Percentiles rank a stretch among this genome's conserved stretches.
Evolutionary conservation across 306 rosid genomes (phyloP).

Genomic region (Luffa aegyptiaca): DNA sequence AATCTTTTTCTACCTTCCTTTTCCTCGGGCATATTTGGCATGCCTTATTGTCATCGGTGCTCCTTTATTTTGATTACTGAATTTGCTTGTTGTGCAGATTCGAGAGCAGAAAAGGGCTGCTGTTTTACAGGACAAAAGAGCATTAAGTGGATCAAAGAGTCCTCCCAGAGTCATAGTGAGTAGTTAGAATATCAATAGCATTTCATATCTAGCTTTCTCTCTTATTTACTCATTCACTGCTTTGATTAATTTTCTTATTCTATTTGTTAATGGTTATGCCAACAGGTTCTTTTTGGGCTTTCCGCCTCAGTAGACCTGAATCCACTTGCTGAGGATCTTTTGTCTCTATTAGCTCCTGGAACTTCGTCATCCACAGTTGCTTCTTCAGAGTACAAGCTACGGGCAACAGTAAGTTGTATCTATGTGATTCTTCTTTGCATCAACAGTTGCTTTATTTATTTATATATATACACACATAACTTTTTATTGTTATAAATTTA

Average conservation of each 20-base stretch:
- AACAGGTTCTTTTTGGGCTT: constrained; percentile 78
- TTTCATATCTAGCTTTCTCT: neutral
- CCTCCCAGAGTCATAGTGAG: constrained; percentile 93
- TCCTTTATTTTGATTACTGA: neutral
- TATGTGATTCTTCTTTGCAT: neutral
- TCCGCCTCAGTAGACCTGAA: constrained; percentile 49
- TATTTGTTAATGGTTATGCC: neutral
- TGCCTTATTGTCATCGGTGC: neutral
- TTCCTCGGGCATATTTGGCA: neutral
- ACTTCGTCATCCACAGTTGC: constrained; percentile 46
- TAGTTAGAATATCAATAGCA: neutral
- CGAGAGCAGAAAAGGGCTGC: constrained; percentile 73
- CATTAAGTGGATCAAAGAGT: constrained; percentile 56
- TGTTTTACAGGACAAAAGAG: constrained; percentile 73
- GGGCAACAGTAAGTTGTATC: constrained; percentile 41
- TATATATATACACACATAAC: too few species aligned
- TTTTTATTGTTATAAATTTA: too few species aligned
- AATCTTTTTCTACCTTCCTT: neutral
- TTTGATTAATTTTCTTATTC: neutral
- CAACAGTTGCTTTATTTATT: too few species aligned
- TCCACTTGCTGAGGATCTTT: constrained; percentile 53
- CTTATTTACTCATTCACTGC: neutral
- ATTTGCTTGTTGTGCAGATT: constrained; percentile 30
- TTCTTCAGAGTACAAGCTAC: constrained; percentile 65
- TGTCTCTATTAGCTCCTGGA: constrained; percentile 37